A percentile compares a stretch with the other conserved stretches of the same genome.
phyloP scores from a whole-genome alignment of 2,329 filamentous ascomycete species.

The Reticulascus tulasneorum region DNA sequence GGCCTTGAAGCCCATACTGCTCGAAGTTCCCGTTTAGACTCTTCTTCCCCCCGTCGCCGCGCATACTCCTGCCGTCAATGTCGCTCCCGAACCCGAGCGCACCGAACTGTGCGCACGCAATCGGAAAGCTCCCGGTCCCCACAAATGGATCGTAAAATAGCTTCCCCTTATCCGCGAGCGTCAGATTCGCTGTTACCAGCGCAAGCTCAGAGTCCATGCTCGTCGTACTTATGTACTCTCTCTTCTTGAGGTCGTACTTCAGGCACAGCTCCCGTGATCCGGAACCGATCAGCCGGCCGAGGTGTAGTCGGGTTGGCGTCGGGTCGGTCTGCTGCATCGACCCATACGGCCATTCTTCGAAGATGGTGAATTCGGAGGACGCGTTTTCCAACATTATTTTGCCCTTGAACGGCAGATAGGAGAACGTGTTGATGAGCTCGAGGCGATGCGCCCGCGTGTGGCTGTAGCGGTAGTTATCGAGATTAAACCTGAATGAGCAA shows the following conservation, averaged over 20 bases:
- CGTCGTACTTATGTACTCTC: conserved; percentile 90
- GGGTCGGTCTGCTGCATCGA: conserved; percentile 51
- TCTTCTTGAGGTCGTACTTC: conserved; percentile 86
- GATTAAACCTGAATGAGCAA: conserved; percentile 73
- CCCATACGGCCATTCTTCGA: conserved; percentile 71
- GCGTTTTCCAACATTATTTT: conserved; percentile 72
- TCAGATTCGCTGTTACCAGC: conserved; percentile 87
- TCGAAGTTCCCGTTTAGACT: conserved; percentile 68
- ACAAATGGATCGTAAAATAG: conserved; percentile 94
- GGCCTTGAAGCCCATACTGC: conserved; percentile 68
- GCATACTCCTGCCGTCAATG: conserved; percentile 86
- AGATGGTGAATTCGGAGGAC: conserved; percentile 71
- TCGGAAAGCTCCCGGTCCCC: conserved; percentile 87
- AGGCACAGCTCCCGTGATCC: conserved; percentile 65
- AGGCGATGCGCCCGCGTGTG: conserved; percentile 60
- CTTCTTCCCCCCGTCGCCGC: conserved; percentile 59
- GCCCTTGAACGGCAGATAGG: conserved; percentile 73
- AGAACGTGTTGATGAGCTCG: conserved; percentile 77
- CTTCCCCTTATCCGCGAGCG: conserved; percentile 75
- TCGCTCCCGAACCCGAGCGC: conserved; percentile 81
- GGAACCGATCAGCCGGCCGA: conserved; percentile 67
- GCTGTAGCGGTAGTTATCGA: conserved; percentile 79
- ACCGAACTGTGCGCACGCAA: conserved; percentile 88
- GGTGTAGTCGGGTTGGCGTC: conserved; percentile 43
- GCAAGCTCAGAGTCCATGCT: conserved; percentile 96